Evolutionary conservation across 2,329 filamentous ascomycete genomes (phyloP).

Genomic region (Metarhizium brunneum): DNA sequence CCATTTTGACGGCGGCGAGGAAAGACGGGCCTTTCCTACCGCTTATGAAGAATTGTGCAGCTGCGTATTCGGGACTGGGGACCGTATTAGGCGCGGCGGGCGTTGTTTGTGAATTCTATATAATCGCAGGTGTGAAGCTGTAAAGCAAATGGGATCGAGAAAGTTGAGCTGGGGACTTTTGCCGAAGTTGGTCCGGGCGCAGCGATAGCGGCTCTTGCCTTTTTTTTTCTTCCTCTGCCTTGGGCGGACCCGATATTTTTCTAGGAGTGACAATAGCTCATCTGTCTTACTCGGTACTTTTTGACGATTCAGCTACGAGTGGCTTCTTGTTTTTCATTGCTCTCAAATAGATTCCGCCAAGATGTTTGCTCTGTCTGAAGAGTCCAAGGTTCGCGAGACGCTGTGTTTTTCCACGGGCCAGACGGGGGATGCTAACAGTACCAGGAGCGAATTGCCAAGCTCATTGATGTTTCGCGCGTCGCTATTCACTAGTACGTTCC

Average conservation of each 20-base stretch:
- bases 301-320: not conserved
- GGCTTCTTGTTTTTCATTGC: not conserved
- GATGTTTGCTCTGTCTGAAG: constrained; percentile 74
- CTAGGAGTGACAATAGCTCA: not conserved
- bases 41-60: not conserved
- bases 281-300: not conserved
- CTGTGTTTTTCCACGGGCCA: no score
- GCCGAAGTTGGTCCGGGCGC: constrained; percentile 21
- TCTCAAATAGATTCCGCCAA: constrained; percentile 17
- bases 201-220: not conserved
- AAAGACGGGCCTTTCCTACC: not conserved
- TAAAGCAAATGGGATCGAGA: not conserved
- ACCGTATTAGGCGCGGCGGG: not conserved
- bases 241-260: not conserved
- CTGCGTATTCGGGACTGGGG: not conserved
- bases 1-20: constrained; percentile 41
- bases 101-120: no score
- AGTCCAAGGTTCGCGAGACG: constrained; percentile 67
- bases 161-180: constrained; percentile 8
- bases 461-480: constrained; percentile 90
- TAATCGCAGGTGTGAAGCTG: not conserved
- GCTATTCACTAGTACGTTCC: constrained; percentile 83
- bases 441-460: constrained; percentile 93
- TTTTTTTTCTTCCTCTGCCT: not conserved
- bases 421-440: not conserved